phyloP scores from a whole-genome alignment of 2,329 filamentous ascomycete genomes.

The Diaporthe velutina region DNA sequence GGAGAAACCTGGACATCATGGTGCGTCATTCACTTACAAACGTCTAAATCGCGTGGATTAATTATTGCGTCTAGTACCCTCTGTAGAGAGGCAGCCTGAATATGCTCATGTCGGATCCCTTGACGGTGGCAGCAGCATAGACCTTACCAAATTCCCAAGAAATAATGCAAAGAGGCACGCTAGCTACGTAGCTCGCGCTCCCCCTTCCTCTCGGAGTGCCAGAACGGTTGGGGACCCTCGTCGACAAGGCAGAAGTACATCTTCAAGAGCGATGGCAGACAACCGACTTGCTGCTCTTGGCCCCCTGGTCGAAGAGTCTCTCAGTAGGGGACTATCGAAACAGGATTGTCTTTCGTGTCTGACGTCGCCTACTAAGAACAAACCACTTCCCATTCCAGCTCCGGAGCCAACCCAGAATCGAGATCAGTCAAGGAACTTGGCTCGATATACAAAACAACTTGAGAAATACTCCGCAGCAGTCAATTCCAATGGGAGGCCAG shows the following conservation, averaged over 20 bases:
- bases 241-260: constrained; percentile 7
- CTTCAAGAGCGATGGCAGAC: constrained; percentile 41
- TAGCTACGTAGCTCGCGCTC: constrained; percentile 39
- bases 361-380: constrained; percentile 42
- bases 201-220: constrained; percentile 10
- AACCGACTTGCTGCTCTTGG: constrained; percentile 52
- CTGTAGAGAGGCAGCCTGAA: constrained; percentile 22
- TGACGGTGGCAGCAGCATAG: constrained; percentile 30
- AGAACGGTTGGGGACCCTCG: background rate
- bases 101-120: constrained; percentile 38
- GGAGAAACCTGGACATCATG: constrained; percentile 34
- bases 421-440: constrained; percentile 57
- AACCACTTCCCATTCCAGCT: constrained; percentile 37
- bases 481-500: constrained; percentile 51
- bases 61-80: constrained; percentile 3
- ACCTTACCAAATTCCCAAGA: background rate
- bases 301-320: constrained; percentile 57
- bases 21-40: background rate
- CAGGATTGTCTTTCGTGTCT: constrained; percentile 57
- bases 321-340: constrained; percentile 59
- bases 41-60: background rate
- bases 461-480: constrained; percentile 56
- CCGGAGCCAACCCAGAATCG: constrained; percentile 55
- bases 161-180: constrained; percentile 35
- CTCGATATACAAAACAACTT: constrained; percentile 56